Conservation (phyloP, 1,284 basidiomycete species). For the Cerioporus squamosus region DNA sequence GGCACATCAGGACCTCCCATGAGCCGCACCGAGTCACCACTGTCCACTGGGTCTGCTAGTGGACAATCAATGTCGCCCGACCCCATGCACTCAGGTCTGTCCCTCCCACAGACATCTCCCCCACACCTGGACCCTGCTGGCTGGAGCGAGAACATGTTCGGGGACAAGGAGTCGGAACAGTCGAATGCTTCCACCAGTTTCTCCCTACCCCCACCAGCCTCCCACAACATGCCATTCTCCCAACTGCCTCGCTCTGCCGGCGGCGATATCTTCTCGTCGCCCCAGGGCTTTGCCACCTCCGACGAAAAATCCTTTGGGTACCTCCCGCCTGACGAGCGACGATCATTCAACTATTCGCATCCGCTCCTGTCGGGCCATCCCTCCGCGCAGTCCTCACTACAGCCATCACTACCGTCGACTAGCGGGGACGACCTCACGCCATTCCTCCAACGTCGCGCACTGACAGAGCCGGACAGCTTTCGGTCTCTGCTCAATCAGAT, state of each 20-base stretch:
- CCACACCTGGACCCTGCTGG: constrained; percentile 52
- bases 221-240: constrained; percentile 42
- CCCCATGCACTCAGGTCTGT: constrained; percentile 36
- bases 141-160: constrained; percentile 64
- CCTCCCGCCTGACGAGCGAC: constrained; percentile 46
- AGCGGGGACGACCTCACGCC: constrained; percentile 27
- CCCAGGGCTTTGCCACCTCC: constrained; percentile 37
- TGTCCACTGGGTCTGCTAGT: constrained; percentile 37
- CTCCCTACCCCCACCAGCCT: constrained; percentile 38
- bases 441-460: constrained; percentile 46
- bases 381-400: constrained; percentile 32
- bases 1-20: constrained; percentile 21
- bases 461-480: constrained; percentile 54
- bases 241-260: constrained; percentile 43
- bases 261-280: constrained; percentile 43
- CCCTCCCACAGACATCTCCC: constrained; percentile 46
- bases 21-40: constrained; percentile 37
- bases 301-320: constrained; percentile 30
- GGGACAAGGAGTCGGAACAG: constrained; percentile 53
- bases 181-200: constrained; percentile 44
- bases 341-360: constrained; percentile 50
- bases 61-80: constrained; percentile 41
- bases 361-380: constrained; percentile 44
- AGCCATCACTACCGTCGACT: constrained; percentile 31
- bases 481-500: constrained; percentile 33